Evolutionary conservation across 768 basidiomycete species (phyloP).

Genomic region (Hypholoma sublateritium): DNA sequence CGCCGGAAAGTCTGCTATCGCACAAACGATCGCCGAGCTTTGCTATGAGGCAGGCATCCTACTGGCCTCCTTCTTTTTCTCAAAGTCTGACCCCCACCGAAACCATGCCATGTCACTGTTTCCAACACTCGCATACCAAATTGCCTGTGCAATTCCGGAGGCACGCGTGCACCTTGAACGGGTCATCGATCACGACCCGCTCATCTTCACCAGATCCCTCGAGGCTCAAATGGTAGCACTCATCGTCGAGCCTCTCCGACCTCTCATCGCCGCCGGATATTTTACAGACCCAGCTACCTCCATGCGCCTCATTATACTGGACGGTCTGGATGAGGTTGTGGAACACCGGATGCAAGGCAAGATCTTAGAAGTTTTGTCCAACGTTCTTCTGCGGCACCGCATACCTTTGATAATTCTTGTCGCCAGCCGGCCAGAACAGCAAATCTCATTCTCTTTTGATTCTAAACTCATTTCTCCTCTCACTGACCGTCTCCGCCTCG

Average conservation of each 20-base stretch:
- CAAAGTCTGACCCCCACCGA: slow-evolving; percentile 1
- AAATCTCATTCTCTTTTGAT: slow-evolving; percentile 3
- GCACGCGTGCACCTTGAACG: neutral
- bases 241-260: slow-evolving; percentile 4
- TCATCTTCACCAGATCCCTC: slow-evolving; percentile 7
- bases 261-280: neutral
- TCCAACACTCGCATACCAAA: slow-evolving; percentile 8
- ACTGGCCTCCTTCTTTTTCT: slow-evolving; percentile 11
- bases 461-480: neutral
- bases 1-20: slow-evolving; percentile 14
- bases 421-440: slow-evolving; percentile 11
- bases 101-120: neutral
- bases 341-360: neutral
- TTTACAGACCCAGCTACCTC: neutral
- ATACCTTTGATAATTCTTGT: slow-evolving; percentile 10
- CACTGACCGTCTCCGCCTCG: neutral
- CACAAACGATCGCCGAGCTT: slow-evolving; percentile 7
- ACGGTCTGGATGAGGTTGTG: slow-evolving; percentile 25
- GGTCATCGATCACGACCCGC: slow-evolving; percentile 2
- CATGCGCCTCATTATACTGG: neutral
- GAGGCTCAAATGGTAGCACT: slow-evolving; percentile 1
- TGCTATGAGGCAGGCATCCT: neutral
- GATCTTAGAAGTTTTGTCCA: neutral
- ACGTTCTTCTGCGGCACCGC: neutral
- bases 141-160: neutral